phyloP scores from a whole-genome alignment of 495 filamentous ascomycete genomes.

The Daldinia grandis region DNA sequence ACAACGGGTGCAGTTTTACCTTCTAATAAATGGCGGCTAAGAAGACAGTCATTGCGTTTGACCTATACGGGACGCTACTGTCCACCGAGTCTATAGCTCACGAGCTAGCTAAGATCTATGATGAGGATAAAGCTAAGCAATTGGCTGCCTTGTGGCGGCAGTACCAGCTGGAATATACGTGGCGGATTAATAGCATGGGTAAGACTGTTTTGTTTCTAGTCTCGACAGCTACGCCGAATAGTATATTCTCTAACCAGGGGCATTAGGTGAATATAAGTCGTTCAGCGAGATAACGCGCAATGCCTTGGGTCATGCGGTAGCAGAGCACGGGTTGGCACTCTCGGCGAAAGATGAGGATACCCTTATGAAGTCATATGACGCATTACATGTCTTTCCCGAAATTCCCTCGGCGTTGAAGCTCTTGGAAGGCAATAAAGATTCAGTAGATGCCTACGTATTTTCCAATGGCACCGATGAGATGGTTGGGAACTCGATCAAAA shows the following conservation, averaged over 20 bases:
- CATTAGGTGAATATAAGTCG: conserved; percentile 65
- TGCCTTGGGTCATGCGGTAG: conserved; percentile 70
- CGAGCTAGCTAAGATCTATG: conserved; percentile 61
- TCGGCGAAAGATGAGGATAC: conserved; percentile 49
- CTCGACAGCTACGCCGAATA: neutral
- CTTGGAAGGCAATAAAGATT: conserved; percentile 42
- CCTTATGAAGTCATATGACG: conserved; percentile 74
- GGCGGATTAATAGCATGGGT: conserved; percentile 85
- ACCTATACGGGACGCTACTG: conserved; percentile 78
- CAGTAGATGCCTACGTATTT: conserved; percentile 70
- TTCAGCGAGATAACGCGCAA: conserved; percentile 72
- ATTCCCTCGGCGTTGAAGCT: conserved; percentile 63
- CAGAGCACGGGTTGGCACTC: conserved; percentile 60
- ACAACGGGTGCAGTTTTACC: neutral
- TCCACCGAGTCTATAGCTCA: conserved; percentile 72
- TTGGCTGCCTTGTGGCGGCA: conserved; percentile 64
- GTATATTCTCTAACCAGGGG: conserved; percentile 20
- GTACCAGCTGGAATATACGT: conserved; percentile 82
- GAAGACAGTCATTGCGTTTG: conserved; percentile 70
- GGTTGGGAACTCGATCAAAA: conserved; percentile 66
- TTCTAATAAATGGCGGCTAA: conserved; percentile 37
- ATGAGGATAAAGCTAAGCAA: conserved; percentile 59
- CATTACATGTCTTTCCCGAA: conserved; percentile 74
- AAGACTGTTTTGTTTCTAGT: conserved; percentile 2
- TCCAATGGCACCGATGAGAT: conserved; percentile 75